Percentiles rank a stretch among this genome's conserved stretches.
phyloP scores from a whole-genome alignment of 352 stramenopile genomes.

The Globisporangium spiculum region DNA sequence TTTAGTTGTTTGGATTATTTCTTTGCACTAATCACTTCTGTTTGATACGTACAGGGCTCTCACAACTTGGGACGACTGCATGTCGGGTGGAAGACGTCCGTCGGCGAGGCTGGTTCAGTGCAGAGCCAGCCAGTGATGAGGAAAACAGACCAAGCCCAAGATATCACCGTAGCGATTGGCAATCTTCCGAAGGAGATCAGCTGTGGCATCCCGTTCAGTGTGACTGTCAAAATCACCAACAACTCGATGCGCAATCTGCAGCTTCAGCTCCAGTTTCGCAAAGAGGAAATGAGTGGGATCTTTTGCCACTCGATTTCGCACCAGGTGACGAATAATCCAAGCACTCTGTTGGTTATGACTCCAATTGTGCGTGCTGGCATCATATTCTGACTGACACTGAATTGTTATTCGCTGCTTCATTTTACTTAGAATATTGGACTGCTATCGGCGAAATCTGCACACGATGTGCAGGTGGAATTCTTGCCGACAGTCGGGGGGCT shows the following conservation, averaged over 20 bases:
- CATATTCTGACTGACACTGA: neutral
- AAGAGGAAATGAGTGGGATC: conserved; percentile 65
- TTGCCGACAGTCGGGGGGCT: conserved; percentile 64
- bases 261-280: conserved; percentile 79
- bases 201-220: conserved; percentile 54
- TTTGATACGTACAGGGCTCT: conserved; percentile 28
- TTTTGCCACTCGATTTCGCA: conserved; percentile 69
- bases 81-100: conserved; percentile 79
- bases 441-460: conserved; percentile 43
- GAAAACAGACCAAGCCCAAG: conserved; percentile 39
- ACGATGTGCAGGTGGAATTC: conserved; percentile 56
- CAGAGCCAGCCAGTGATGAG: conserved; percentile 78
- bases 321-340: conserved; percentile 37
- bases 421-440: conserved; percentile 52
- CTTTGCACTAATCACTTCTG: neutral
- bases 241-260: conserved; percentile 52
- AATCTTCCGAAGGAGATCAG: conserved; percentile 46
- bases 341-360: neutral
- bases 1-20: neutral
- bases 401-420: neutral
- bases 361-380: neutral
- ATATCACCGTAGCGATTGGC: conserved; percentile 46
- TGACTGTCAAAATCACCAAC: conserved; percentile 58
- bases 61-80: conserved; percentile 73
- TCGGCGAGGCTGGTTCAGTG: conserved; percentile 77